Conservation (phyloP, 1,139 yeast species). For the Yamadazyma diddensiae region DNA sequence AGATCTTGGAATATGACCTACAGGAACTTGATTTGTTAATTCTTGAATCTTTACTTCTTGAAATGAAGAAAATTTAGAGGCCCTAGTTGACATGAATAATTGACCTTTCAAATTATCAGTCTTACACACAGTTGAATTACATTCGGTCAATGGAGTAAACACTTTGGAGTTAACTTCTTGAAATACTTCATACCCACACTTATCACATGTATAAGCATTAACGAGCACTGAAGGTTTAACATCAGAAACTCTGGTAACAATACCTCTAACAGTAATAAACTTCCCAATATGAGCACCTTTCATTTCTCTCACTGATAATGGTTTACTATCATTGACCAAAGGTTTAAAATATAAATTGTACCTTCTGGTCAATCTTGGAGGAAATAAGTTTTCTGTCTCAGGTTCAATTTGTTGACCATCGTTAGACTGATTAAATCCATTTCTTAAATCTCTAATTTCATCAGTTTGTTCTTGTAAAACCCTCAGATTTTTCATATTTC, state of each 20-base stretch:
- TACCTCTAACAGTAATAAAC: conserved; percentile 87
- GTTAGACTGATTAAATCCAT: conserved; percentile 25
- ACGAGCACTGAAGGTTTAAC: conserved; percentile 91
- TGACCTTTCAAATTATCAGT: conserved; percentile 85
- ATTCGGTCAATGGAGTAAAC: conserved; percentile 81
- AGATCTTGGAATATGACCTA: conserved; percentile 93
- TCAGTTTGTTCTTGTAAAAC: conserved; percentile 64
- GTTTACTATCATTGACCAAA: conserved; percentile 46
- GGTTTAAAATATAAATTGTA: conserved; percentile 88
- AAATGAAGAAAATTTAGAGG: conserved; percentile 90
- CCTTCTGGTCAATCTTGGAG: conserved; percentile 82
- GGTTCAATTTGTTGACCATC: conserved; percentile 17
- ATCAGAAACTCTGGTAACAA: conserved; percentile 92
- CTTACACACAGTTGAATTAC: conserved; percentile 78
- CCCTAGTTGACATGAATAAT: conserved; percentile 89
- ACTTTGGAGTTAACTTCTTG: conserved; percentile 88
- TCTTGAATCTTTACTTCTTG: conserved; percentile 97
- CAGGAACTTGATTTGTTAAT: conserved; percentile 93
- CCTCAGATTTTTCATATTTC: conserved; percentile 77
- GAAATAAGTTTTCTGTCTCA: conserved; percentile 54
- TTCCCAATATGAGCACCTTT: conserved; percentile 83
- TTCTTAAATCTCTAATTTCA: conserved; percentile 42
- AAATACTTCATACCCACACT: conserved; percentile 94
- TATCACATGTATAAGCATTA: conserved; percentile 95
- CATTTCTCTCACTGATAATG: conserved; percentile 85